phyloP scores from a whole-genome alignment of 2,329 filamentous ascomycete species.

The Celoporthe dispersa region DNA sequence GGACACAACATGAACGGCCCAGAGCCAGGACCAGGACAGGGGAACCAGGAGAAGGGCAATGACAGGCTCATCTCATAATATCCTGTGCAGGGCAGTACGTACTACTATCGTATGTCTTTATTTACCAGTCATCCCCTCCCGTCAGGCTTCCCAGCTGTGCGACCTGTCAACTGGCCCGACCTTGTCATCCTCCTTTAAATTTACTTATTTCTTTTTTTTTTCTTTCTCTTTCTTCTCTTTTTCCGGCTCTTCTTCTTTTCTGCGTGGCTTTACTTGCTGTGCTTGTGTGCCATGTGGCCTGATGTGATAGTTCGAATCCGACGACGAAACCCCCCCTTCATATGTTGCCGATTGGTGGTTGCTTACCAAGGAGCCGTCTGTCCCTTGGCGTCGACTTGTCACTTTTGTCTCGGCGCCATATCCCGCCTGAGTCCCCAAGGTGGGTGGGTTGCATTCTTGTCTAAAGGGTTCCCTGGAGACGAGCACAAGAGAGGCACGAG shows the following conservation, averaged over 20 bases:
- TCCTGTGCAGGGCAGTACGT: background rate
- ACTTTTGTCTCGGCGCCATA: background rate
- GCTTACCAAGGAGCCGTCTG: background rate
- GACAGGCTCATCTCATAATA: background rate
- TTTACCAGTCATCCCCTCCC: background rate
- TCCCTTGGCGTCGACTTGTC: background rate
- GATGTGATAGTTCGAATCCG: background rate
- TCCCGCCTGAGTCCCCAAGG: background rate
- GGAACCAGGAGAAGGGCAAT: background rate
- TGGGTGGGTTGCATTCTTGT: background rate
- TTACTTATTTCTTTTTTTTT: background rate
- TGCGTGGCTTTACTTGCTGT: background rate
- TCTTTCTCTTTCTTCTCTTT: background rate
- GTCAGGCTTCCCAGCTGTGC: background rate
- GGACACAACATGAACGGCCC: background rate
- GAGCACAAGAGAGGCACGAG: background rate
- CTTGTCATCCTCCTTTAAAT: background rate
- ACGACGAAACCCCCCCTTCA: background rate
- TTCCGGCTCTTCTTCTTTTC: background rate
- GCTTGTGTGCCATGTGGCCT: background rate
- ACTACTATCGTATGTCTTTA: background rate
- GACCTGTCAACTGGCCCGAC: background rate
- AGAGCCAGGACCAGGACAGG: background rate
- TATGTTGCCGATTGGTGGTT: background rate
- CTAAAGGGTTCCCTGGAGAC: background rate